Evolutionary conservation across 495 filamentous ascomycete species (phyloP), one percentile per base, ranked within the genome.

Genomic region (Diplogelasinospora grovesii): DNA sequence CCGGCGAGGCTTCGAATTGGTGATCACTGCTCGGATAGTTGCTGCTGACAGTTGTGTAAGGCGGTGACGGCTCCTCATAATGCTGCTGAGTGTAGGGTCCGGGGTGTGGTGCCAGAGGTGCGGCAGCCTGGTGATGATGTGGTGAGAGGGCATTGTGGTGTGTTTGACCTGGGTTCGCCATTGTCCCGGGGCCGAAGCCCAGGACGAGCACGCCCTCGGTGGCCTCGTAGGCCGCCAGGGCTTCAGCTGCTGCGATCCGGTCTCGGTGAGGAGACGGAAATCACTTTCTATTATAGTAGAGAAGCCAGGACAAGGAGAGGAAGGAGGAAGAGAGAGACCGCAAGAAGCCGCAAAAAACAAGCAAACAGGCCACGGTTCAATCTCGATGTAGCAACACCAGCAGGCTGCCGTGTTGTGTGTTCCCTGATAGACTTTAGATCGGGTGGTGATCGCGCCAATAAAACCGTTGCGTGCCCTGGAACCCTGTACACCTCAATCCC

Each of bases 221-320:
- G 35, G 52, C 37, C 46, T 50, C 45, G 54, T 50, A 56, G 40
- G 53, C 53, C 56, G 62, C 54, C 56, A 64, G 53, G 41, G 48
- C 51, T 50, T 44, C 45, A 35, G 43, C 45, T 32, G 43, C 45
- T 32, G 42, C 40, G 32, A 45, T 41, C 36, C 48, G 28, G 46
- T 36, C 34, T 27, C 25, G 46, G 14, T 20, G 25, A 10, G 22
- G 29, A 35, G 37, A 43, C n/a, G n/a, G n/a, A n/a, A n/a, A n/a
- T n/a, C n/a, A n/a, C n/a, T n/a, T n/a, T n/a, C n/a, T n/a, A n/a
- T n/a, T n/a, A n/a, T n/a, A n/a, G n/a, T n/a, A n/a, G n/a, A n/a
- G n/a, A n/a, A n/a, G n/a, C n/a, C n/a, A n/a, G n/a, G n/a, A n/a
- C n/a, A n/a, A n/a, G n/a, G n/a, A n/a, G n/a, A n/a, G n/a, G n/a